Evolutionary conservation across 2,329 filamentous ascomycete genomes (phyloP).

Genomic region (Arthrobotrys megalospora): DNA sequence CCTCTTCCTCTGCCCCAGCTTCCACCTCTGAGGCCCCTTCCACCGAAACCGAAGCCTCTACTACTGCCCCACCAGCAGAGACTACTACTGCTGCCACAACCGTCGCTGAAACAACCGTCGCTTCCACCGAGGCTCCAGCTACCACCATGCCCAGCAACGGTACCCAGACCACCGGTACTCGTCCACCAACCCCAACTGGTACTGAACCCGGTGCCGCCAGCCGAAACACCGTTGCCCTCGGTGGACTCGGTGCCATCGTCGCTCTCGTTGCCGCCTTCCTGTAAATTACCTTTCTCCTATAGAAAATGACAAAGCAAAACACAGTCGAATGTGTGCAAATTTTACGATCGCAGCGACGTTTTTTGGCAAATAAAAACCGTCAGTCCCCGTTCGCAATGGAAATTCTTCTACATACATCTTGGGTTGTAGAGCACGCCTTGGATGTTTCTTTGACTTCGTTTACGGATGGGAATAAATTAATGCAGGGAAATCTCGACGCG

Average conservation of each 20-base stretch:
- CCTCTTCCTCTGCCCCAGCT: slow-evolving; percentile 56
- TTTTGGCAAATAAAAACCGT: slow-evolving; percentile 9
- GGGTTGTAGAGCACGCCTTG: slow-evolving; percentile 57
- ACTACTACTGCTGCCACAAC: neutral
- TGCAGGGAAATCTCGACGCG: slow-evolving; percentile 8
- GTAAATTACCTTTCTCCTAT: slow-evolving; percentile 34
- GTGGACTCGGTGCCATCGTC: slow-evolving; percentile 55
- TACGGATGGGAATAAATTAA: slow-evolving; percentile 1
- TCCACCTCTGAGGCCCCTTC: neutral
- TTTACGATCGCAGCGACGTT: slow-evolving; percentile 44
- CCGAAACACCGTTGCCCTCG: slow-evolving; percentile 52
- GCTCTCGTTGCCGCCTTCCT: slow-evolving; percentile 53
- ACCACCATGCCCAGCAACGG: slow-evolving; percentile 18
- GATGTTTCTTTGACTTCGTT: neutral
- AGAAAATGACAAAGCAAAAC: slow-evolving; percentile 21
- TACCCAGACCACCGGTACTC: slow-evolving; percentile 13
- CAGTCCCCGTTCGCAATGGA: neutral
- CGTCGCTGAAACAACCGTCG: neutral
- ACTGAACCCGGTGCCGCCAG: slow-evolving; percentile 41
- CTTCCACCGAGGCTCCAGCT: slow-evolving; percentile 9
- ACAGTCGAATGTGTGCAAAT: slow-evolving; percentile 30
- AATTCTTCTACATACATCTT: slow-evolving; percentile 38
- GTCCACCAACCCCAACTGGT: slow-evolving; percentile 37
- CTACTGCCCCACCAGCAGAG: slow-evolving; percentile 22
- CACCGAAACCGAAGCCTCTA: slow-evolving; percentile 46